Conservation (phyloP, 306 rosid genomes). For the Sechiopsis laciniata region DNA sequence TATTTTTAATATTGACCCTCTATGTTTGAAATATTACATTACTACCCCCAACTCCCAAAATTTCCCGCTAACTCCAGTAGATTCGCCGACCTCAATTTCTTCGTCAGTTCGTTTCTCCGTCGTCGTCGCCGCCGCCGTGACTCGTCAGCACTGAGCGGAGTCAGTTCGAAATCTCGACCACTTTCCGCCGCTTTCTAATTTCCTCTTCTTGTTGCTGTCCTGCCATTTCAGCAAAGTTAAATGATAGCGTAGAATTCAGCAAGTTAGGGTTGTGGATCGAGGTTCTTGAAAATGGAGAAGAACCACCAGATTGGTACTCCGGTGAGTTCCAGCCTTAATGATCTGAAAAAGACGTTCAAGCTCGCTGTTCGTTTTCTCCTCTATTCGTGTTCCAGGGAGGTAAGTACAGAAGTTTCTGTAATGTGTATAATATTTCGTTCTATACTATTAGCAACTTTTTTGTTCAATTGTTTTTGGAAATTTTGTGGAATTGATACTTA, state of each 20-base stretch:
- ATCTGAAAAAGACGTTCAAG: conserved; percentile 27
- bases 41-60: neutral
- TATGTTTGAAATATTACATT: neutral
- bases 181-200: neutral
- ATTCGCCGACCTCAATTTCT: neutral
- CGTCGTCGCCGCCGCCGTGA: neutral
- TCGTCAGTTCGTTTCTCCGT: neutral
- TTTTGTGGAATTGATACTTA: neutral
- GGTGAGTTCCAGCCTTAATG: conserved; percentile 17
- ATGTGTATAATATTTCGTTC: conserved; percentile 3
- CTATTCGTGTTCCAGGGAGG: conserved; percentile 25
- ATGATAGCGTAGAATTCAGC: neutral
- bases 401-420: neutral
- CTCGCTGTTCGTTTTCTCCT: conserved; percentile 27
- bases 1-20: neutral
- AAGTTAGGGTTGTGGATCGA: conserved; percentile 13
- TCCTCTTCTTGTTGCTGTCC: neutral
- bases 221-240: neutral
- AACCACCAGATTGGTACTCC: conserved; percentile 23
- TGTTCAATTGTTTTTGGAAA: neutral
- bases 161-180: neutral
- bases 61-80: neutral
- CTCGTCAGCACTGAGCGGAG: neutral
- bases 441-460: neutral
- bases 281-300: conserved; percentile 19